Evolutionary conservation across 441 rosid species (phyloP), one percentile per base, ranked within the genome.

Genomic region (Gossypium lobatum): DNA sequence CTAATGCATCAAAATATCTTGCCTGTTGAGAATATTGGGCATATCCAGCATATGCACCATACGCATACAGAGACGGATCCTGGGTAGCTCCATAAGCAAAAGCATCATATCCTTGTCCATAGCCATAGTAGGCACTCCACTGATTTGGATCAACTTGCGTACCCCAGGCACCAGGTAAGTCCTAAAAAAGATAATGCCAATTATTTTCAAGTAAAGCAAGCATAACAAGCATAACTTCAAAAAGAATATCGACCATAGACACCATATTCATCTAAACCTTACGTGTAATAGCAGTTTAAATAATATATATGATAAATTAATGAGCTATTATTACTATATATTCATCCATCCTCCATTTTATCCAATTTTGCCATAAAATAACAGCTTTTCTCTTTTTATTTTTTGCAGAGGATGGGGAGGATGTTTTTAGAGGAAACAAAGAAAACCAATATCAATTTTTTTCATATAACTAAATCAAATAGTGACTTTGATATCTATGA

Each of bases 121-220:
- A 95, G 78, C 94, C 95, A 74, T 95, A 95, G 72, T 95, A 90
- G 14, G 95, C 93, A 73, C 74, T 84, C 98, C 99, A 95, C 42
- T 88, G 99, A 84, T 62, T 89, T 7, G 86, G 89, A 86, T 95
- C 98, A 34, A 88, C 89, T 85, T 90, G 97, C 74, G 87, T 77
- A 34, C 78, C 90, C 88, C 88, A 86, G 65, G 86, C 77, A 79
- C 85, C 83, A 45, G 86, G 74, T 60, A 78, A 73, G 42, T 93
- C 99, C 98, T 95, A 58, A 73, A 74, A 73, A n/a, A 62, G 78
- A 72, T 21, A 77, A 31, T n/a, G 21, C 75, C 63, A 82, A 64
- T 53, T 31, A 72, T 64, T 70, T 72, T 73, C 74, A 81, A 70
- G 67, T 57, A 23, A 31, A 60, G 65, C 59, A 52, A 45, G 59